Base-by-base conservation (phyloP, 73 alveolate genomes). In the Breviolum minutum region DNA sequence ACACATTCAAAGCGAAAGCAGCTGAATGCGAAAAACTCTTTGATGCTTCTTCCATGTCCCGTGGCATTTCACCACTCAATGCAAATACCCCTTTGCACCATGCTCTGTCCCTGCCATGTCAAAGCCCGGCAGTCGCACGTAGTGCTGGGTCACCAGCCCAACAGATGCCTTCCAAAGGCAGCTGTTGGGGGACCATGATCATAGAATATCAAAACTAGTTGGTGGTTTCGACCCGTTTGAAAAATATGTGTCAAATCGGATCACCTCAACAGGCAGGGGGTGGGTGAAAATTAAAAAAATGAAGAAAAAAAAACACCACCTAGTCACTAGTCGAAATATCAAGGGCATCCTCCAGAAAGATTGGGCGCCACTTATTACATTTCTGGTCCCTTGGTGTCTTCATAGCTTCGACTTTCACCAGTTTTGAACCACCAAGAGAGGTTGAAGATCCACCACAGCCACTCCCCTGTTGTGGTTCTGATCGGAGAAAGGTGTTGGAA, bases 81-180 rank as follows among this genome's bases (percentile, higher is more conserved):
- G 77, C 77, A 17, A 22, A 68, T 22, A 6, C 17, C 77, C 8
- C 77, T 68, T 4, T 2, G n/a, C 24, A 68, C 26, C 64, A 77
- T n/a, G 70, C 69, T 0, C 63, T 12, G 97, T 92, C 97, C 97
- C 97, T 24, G 97, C 97, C 81, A 92, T 66, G 77, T 92, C 97
- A 8, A 60, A 92, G 89, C 97, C 97, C 63, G 97, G 97, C 29
- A 92, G 89, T 12, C 89, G 88, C 89, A 92, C 97, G 79, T 63
- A 92, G 97, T 92, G 97, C 29, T 79, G 85, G 63, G 81, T 62
- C 48, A 92, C 97, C 32, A 92, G 64, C 89, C 97, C 97, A 64
- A 92, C 97, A 3, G 97, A 71, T 30, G 97, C 97, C 97, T 92
- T 40, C 54, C 54, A 66, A 12, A 14, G n/a, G 48, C 12, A 73